phyloP scores from a whole-genome alignment of 305 asterid species.

The Solanum aculeatissimum region DNA sequence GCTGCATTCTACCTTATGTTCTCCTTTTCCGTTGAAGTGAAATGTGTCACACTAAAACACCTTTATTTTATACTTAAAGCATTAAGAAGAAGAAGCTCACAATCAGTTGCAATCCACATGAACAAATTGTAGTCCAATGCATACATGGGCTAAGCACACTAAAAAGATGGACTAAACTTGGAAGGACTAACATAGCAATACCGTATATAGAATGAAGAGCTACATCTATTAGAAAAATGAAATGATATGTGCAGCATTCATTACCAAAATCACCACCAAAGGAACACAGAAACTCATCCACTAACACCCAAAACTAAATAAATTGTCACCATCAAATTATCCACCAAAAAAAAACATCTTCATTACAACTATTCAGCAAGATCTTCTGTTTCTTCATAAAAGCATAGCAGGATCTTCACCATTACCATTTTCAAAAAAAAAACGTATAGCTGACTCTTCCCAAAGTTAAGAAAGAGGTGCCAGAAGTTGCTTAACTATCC shows the following conservation, averaged over 20 bases:
- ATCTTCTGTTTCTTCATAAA: background rate
- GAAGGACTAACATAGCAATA: background rate
- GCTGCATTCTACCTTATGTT: background rate
- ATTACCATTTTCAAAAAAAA: background rate
- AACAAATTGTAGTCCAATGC: background rate
- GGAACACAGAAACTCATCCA: background rate
- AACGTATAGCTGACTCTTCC: background rate
- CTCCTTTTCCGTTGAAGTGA: background rate
- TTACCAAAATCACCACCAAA: background rate
- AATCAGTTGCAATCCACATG: background rate
- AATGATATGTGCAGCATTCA: background rate
- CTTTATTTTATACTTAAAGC: background rate
- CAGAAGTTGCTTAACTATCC: background rate
- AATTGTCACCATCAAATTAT: background rate
- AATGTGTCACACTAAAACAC: background rate
- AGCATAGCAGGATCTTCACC: background rate
- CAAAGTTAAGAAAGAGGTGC: background rate
- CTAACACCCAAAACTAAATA: background rate
- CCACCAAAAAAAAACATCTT: background rate
- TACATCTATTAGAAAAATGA: background rate
- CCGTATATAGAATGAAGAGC: background rate
- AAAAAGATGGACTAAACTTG: background rate
- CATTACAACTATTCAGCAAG: background rate
- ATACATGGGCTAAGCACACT: background rate
- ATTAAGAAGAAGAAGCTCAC: background rate